Percentiles rank a stretch among this genome's conserved stretches.
Evolutionary conservation across 2,329 filamentous ascomycete species (phyloP).

Genomic region (Neospermospora avenae): DNA sequence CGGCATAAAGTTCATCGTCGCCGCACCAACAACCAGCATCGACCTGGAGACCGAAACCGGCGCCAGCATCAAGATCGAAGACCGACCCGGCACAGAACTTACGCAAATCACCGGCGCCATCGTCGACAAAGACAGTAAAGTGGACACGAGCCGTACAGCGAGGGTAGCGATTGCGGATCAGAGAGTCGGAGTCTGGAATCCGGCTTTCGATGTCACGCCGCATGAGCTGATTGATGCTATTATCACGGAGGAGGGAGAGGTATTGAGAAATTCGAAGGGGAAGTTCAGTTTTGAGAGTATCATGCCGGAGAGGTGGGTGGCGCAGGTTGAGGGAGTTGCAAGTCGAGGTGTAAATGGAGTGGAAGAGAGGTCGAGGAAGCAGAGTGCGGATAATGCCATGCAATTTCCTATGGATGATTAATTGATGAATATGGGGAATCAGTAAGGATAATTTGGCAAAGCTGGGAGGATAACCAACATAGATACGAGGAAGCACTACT

Average conservation of each 20-base stretch:
- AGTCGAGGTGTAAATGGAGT: background rate
- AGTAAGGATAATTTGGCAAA: background rate
- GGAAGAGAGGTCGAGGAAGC: background rate
- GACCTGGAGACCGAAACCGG: conserved; percentile 79
- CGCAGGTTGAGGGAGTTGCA: conserved; percentile 1
- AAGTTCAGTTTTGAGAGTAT: conserved; percentile 61
- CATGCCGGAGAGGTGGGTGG: conserved; percentile 53
- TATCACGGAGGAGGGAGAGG: conserved; percentile 86
- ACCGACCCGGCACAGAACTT: conserved; percentile 77
- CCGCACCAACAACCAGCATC: conserved; percentile 91
- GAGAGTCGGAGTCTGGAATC: conserved; percentile 89
- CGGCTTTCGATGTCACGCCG: conserved; percentile 93
- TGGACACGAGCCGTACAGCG: conserved; percentile 62
- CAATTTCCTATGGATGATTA: conserved; percentile 12
- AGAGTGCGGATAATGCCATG: conserved; percentile 8
- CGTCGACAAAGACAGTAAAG: conserved; percentile 57
- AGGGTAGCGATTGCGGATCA: conserved; percentile 75
- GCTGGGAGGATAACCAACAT: background rate
- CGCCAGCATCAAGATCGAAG: conserved; percentile 81
- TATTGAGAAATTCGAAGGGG: conserved; percentile 71
- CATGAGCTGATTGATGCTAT: conserved; percentile 86
- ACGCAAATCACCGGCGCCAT: conserved; percentile 79
- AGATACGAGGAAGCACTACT: background rate
- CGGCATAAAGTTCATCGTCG: conserved; percentile 90
- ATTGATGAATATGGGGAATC: background rate